Evolutionary conservation across 78 protist genomes (phyloP).

Genomic region (Dictyostelium intermedium): DNA sequence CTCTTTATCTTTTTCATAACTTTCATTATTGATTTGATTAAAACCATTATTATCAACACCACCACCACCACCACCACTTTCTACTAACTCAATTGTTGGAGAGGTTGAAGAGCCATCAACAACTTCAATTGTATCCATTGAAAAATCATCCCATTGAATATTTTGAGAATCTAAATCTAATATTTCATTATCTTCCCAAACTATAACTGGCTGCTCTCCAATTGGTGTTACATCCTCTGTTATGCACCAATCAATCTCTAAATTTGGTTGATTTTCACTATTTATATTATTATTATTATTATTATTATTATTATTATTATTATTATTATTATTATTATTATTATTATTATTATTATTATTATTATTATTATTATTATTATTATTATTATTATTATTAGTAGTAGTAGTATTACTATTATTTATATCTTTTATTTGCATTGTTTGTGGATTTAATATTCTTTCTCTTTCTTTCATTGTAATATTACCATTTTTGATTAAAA

Average conservation of each 20-base stretch:
- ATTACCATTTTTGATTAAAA: conserved; percentile 60
- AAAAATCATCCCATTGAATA: conserved; percentile 54
- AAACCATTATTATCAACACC: too few species aligned
- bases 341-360: background rate
- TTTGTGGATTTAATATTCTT: conserved; percentile 23
- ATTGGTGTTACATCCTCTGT: background rate
- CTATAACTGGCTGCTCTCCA: background rate
- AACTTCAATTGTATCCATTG: conserved; percentile 64
- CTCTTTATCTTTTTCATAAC: background rate
- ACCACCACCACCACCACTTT: background rate
- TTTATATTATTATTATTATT: background rate
- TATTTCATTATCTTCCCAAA: conserved; percentile 38
- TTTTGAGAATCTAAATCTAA: background rate
- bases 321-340: background rate
- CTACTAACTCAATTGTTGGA: background rate
- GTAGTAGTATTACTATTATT: background rate
- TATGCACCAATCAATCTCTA: conserved; percentile 60
- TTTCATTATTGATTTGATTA: background rate
- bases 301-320: background rate
- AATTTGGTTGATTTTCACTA: background rate
- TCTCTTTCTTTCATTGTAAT: conserved; percentile 64
- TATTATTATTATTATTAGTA: background rate
- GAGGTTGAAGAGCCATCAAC: conserved; percentile 26
- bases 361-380: background rate
- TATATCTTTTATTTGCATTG: background rate